Evolutionary conservation across 139 green algal genomes (phyloP).

Genomic region (Coelastrella sp.): DNA sequence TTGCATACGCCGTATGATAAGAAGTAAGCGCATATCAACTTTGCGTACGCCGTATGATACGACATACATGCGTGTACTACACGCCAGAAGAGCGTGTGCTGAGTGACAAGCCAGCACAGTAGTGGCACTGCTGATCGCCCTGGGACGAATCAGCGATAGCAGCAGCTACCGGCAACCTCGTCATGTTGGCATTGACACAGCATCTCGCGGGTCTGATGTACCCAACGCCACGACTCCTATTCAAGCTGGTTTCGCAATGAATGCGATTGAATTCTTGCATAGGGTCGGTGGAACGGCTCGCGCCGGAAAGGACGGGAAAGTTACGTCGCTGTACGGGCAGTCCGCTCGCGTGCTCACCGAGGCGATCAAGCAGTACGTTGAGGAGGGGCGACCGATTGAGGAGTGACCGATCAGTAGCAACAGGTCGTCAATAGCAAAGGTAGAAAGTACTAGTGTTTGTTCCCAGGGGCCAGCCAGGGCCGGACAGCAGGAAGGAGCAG

Average conservation of each 20-base stretch:
- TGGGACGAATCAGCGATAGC: not conserved
- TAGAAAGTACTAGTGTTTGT: constrained; percentile 87
- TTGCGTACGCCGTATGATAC: no score
- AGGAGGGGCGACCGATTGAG: constrained; percentile 82
- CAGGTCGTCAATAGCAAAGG: constrained; percentile 91
- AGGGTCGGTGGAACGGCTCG: constrained; percentile 88
- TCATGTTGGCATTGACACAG: constrained; percentile 96
- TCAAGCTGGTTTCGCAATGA: constrained; percentile 93
- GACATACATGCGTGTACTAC: no score
- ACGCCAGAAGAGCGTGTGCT: no score
- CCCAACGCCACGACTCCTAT: constrained; percentile 84
- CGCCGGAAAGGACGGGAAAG: constrained; percentile 79
- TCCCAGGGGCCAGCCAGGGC: constrained; percentile 68
- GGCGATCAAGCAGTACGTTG: constrained; percentile 74
- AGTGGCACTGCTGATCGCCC: no score
- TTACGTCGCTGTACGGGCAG: constrained; percentile 85
- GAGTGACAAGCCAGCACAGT: no score
- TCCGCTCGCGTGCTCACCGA: constrained; percentile 71
- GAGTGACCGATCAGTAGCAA: constrained; percentile 92
- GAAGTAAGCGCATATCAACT: no score
- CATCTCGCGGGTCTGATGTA: constrained; percentile 93
- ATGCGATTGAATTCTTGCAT: constrained; percentile 96
- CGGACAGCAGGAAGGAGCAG: not conserved
- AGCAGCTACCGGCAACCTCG: constrained; percentile 34
- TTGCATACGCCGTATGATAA: no score